phyloP scores from a whole-genome alignment of 1,139 yeast genomes.

The Candida glucosophila region DNA sequence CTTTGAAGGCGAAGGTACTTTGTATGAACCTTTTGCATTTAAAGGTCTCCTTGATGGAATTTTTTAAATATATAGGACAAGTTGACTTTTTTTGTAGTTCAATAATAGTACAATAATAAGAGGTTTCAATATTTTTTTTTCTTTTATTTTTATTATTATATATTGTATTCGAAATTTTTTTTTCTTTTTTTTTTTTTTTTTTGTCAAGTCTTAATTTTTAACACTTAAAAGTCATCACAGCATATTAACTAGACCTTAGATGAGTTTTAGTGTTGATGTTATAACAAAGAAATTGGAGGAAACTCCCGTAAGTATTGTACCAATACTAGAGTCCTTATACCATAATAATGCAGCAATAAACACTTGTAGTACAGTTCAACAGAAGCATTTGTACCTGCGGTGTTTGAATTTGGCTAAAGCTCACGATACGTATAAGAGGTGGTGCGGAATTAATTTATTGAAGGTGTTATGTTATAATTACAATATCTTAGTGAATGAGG shows the following conservation, averaged over 20 bases:
- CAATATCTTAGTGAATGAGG: constrained; percentile 48
- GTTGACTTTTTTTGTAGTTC: too few relatives aligned
- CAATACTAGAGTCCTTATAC: constrained; percentile 23
- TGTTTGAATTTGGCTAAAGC: constrained; percentile 46
- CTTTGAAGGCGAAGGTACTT: constrained; percentile 74
- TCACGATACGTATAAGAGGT: constrained; percentile 38
- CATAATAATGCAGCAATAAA: constrained; percentile 23
- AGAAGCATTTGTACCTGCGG: constrained; percentile 49
- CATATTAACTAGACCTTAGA: constrained; percentile 3
- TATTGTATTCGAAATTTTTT: neutral
- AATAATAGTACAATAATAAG: neutral
- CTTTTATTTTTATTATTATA: neutral
- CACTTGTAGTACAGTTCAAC: constrained; percentile 40
- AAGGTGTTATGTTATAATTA: constrained; percentile 46
- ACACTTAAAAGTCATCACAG: neutral
- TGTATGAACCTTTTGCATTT: constrained; percentile 64
- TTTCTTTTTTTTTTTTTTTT: neutral
- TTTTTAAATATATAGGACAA: too few relatives aligned
- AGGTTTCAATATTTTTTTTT: neutral
- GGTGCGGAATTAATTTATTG: constrained; percentile 57
- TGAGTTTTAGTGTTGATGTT: constrained; percentile 27
- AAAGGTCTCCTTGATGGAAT: constrained; percentile 23
- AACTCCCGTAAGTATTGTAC: constrained; percentile 26
- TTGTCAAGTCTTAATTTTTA: neutral
- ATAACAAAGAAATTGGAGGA: constrained; percentile 28